Evolutionary conservation across 306 rosid species (phyloP).

Genomic region (Trichosanthes cucumerina): DNA sequence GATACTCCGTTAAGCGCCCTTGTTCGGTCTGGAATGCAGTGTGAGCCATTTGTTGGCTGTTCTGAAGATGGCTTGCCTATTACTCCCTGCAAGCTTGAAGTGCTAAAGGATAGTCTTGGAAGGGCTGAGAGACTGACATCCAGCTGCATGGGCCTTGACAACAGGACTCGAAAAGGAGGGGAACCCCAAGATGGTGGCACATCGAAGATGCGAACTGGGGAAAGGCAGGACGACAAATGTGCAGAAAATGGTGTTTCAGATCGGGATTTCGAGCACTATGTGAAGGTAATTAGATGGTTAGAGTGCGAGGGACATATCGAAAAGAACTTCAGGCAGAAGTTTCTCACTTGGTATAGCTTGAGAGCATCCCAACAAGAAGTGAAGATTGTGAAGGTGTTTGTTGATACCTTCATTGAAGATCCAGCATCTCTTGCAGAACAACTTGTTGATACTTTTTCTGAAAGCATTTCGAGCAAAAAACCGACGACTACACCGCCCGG

Average conservation of each 20-base stretch:
- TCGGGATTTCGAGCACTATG: constrained; percentile 71
- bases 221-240: constrained; percentile 43
- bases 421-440: constrained; percentile 94
- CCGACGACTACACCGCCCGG: constrained; percentile 54
- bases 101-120: constrained; percentile 51
- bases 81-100: constrained; percentile 77
- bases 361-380: constrained; percentile 73
- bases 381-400: constrained; percentile 71
- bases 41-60: constrained; percentile 40
- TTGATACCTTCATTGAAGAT: constrained; percentile 69
- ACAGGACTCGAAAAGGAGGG: constrained; percentile 42
- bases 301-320: constrained; percentile 94
- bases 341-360: constrained; percentile 93
- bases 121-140: constrained; percentile 55
- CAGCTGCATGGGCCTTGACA: constrained; percentile 50
- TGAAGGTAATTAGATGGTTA: constrained; percentile 78
- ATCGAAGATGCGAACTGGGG: constrained; percentile 54
- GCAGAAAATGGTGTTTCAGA: constrained; percentile 36
- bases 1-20: constrained; percentile 42
- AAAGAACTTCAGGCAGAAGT: constrained; percentile 89
- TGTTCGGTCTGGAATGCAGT: constrained; percentile 47
- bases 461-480: constrained; percentile 59
- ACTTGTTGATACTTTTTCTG: constrained; percentile 86
- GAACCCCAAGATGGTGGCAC: constrained; percentile 71
- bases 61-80: constrained; percentile 67